Conservation (phyloP, 805 yeast genomes). For the Candida maesae region DNA sequence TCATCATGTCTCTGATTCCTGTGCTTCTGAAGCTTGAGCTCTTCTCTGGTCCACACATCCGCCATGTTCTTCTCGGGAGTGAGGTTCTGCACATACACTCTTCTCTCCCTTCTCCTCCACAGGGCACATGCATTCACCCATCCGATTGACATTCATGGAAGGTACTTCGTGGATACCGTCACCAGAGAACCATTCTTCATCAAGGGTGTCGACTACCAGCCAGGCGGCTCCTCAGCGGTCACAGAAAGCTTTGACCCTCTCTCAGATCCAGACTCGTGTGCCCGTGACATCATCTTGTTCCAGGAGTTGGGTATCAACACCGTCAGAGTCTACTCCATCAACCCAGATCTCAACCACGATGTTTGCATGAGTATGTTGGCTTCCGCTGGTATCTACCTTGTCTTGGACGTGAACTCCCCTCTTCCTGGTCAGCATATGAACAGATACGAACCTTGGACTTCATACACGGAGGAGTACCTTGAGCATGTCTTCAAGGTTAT, state of each 20-base stretch:
- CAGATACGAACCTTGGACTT: constrained; percentile 91
- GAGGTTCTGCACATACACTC: neutral
- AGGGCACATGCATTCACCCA: constrained; percentile 36
- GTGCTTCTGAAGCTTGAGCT: no score
- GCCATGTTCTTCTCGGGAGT: constrained; percentile 1
- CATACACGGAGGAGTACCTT: constrained; percentile 68
- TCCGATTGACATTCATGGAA: constrained; percentile 67
- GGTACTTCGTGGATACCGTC: constrained; percentile 70
- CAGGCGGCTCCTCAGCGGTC: constrained; percentile 87
- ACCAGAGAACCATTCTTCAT: constrained; percentile 75
- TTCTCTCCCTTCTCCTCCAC: neutral
- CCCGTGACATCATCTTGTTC: constrained; percentile 76
- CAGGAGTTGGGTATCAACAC: constrained; percentile 86
- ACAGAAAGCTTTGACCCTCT: constrained; percentile 62
- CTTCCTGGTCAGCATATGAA: constrained; percentile 72
- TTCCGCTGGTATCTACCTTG: constrained; percentile 85
- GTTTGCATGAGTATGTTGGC: constrained; percentile 90
- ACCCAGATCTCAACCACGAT: constrained; percentile 80
- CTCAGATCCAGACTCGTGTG: constrained; percentile 66
- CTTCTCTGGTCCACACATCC: neutral
- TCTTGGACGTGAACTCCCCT: constrained; percentile 91
- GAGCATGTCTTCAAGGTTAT: constrained; percentile 75
- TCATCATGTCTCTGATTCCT: no score
- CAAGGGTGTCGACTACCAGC: constrained; percentile 92
- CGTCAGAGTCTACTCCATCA: constrained; percentile 81